These are phyloP conservation scores for Akebia trifoliata DNA, from an alignment of 164 flowering plant genomes.

Conservation along the genomic window DNA sequence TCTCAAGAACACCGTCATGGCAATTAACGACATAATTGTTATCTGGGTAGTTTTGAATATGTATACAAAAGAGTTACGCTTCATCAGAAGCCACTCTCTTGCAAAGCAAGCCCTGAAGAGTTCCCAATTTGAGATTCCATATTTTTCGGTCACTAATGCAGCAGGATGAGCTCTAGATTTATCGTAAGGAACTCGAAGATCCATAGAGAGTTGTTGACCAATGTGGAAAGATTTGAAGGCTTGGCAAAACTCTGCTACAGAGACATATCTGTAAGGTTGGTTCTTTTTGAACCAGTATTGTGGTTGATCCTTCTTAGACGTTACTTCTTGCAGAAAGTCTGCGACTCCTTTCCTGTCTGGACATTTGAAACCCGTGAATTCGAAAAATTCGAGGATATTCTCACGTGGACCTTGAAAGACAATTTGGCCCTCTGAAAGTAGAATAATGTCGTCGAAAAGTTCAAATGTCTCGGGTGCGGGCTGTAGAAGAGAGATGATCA, in stretches of 20 bases:
- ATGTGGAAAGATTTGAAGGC: slow-evolving; percentile 29
- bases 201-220: slow-evolving; percentile 37
- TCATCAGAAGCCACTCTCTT: slow-evolving; percentile 54
- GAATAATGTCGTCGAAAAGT: slow-evolving; percentile 52
- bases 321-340: slow-evolving; percentile 61
- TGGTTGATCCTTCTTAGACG: slow-evolving; percentile 57
- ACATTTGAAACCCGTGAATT: slow-evolving; percentile 47
- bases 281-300: slow-evolving; percentile 48
- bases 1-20: slow-evolving; percentile 52
- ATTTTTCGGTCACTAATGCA: slow-evolving; percentile 42
- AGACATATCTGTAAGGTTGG: slow-evolving; percentile 30
- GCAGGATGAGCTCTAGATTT: slow-evolving; percentile 44
- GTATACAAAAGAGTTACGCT: slow-evolving; percentile 49
- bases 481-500: slow-evolving; percentile 57
- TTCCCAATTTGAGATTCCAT: slow-evolving; percentile 47
- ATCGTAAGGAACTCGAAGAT: slow-evolving; percentile 39
- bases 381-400: slow-evolving; percentile 44
- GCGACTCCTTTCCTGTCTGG: slow-evolving; percentile 59
- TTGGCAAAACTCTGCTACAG: slow-evolving; percentile 38
- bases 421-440: slow-evolving; percentile 52
- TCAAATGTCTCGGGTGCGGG: slow-evolving; percentile 60
- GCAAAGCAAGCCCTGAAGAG: slow-evolving; percentile 50
- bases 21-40: slow-evolving; percentile 44
- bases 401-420: slow-evolving; percentile 56
- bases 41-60: slow-evolving; percentile 54